Evolutionary conservation across 768 basidiomycete species (phyloP).

Genomic region (Pholiota conissans): DNA sequence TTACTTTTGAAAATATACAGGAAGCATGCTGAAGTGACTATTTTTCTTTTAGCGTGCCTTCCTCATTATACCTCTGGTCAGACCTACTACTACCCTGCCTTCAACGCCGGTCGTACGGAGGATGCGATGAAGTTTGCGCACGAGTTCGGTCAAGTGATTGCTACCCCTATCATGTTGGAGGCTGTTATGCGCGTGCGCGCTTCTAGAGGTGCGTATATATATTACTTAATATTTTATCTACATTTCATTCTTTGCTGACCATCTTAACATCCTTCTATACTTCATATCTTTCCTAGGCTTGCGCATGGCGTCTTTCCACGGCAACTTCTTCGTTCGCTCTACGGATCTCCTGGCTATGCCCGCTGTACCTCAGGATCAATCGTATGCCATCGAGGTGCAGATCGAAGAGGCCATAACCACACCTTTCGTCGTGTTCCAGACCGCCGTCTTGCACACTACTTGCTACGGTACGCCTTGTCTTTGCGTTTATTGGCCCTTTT

Average conservation of each 20-base stretch:
- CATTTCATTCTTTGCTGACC: not conserved
- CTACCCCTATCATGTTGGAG: conserved; percentile 94
- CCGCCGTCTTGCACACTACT: conserved; percentile 92
- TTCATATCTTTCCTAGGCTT: conserved; percentile 50
- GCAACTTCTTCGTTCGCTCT: conserved; percentile 97
- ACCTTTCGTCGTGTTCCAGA: conserved; percentile 92
- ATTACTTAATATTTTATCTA: not conserved
- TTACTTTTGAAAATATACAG: not conserved
- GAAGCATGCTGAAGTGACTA: not conserved
- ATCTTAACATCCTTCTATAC: no score
- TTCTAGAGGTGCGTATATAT: conserved; percentile 68
- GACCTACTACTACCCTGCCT: conserved; percentile 97
- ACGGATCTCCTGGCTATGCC: conserved; percentile 96
- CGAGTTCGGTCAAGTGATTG: conserved; percentile 91
- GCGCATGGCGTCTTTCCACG: conserved; percentile 97
- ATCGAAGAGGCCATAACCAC: conserved; percentile 92
- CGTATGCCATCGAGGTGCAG: conserved; percentile 93
- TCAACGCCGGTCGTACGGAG: conserved; percentile 91
- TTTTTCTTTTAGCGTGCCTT: conserved; percentile 61
- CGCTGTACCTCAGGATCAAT: conserved; percentile 94
- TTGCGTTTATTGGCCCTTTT: not conserved
- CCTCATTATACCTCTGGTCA: conserved; percentile 98
- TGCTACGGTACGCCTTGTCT: conserved; percentile 65
- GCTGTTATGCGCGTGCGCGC: conserved; percentile 98
- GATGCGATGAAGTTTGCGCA: conserved; percentile 99